These are phyloP conservation scores for Penicillium sp. DNA, from an alignment of 2,329 filamentous ascomycete species.

Conservation along the genomic window DNA sequence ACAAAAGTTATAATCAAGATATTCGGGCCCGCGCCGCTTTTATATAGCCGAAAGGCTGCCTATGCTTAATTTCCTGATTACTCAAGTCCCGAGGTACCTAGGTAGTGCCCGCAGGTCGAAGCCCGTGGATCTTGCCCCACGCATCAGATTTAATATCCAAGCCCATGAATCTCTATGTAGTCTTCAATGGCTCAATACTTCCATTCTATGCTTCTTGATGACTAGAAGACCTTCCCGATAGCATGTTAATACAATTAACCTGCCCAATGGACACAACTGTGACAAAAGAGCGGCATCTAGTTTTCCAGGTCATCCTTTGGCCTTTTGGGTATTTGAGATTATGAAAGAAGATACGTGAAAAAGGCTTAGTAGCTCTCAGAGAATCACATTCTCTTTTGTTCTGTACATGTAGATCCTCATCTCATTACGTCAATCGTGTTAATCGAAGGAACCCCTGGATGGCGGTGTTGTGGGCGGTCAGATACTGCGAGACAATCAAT, in stretches of 20 bases:
- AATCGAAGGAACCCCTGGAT: background rate
- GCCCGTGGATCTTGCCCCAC: no score
- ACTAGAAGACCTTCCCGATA: no score
- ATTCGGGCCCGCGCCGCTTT: background rate
- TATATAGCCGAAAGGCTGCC: background rate
- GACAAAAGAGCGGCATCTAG: background rate
- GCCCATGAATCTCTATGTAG: background rate
- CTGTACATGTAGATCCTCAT: background rate
- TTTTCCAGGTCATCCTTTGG: background rate
- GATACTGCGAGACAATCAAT: conserved; percentile 10
- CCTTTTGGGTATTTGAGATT: background rate
- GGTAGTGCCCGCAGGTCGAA: background rate
- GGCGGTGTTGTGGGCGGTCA: conserved; percentile 16
- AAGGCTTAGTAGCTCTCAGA: background rate
- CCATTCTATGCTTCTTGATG: background rate
- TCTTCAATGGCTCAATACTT: background rate
- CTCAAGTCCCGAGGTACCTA: conserved; percentile 23
- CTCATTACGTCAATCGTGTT: background rate
- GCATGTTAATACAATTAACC: background rate
- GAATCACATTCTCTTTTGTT: background rate
- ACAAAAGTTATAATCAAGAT: background rate
- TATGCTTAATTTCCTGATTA: conserved; percentile 23
- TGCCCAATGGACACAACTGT: background rate
- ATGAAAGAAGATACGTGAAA: fast-evolving
- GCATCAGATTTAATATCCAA: no score